Evolutionary conservation across 2,329 filamentous ascomycete species (phyloP), one percentile per base, ranked within the genome.

Genomic region (Magnaporthiopsis poae): DNA sequence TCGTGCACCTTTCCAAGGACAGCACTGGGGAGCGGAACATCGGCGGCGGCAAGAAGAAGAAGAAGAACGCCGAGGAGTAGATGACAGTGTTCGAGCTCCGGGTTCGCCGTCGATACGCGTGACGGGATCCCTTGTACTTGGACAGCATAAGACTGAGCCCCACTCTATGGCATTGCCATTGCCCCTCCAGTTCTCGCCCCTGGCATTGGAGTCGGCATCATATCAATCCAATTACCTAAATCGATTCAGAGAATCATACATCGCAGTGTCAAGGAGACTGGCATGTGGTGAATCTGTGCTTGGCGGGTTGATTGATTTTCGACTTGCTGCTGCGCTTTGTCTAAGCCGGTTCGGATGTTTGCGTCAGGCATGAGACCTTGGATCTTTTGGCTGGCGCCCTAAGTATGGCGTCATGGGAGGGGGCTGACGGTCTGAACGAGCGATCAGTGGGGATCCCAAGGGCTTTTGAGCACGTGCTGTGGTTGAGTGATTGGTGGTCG

Each of bases 1-100:
- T 96, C 73, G 92, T 97, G 69, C 92, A 95, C 79, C 90, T 94
- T 76, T 88, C 89, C 77, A 88, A 88, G 78, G 84, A 89, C 64
- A 78, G 82, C 68, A 56, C 46, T 11, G 77, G 78, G 68, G 64
- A 46, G 74, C 78, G 69, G 77, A 74, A 76, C 61, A 74, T 76
- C 69, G 74, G 77, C 70, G 84, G 84, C 74, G 87, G 87, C 80
- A 92, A 92, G 85, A 87, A 88, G 81, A 86, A 85, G 79, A 83
- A 82, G 74, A 77, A 78, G 71, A 73, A 68, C 68, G 75, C 78
- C 31, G 79, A 81, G 68, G 80, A 81, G 74, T 78, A 79, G 68
- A 70, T n/a, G 18, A 25, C 5, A 11, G 18, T 21, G 4, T 3
- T 13, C 15, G 21, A 21, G 15, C 5, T 21, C 39, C 8, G 39